Evolutionary conservation across 345 rosid species (phyloP).

Genomic region (Erysimum cheiranthoides): DNA sequence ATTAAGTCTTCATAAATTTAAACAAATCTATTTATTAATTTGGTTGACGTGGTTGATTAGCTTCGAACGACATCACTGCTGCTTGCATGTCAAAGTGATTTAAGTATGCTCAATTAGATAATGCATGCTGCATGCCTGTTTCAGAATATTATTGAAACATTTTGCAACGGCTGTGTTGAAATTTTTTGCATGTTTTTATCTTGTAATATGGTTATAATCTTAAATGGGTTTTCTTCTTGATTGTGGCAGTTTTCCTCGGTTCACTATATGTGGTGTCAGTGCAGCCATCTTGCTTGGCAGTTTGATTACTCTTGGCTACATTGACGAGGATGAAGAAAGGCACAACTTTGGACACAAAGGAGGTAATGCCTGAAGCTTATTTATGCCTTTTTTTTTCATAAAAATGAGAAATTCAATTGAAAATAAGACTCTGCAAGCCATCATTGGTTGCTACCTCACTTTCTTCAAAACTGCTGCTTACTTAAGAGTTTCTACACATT

Average conservation of each 20-base stretch:
- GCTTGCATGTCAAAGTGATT: slow-evolving; percentile 4
- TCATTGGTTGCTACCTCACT: neutral
- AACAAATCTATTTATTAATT: slow-evolving; percentile 11
- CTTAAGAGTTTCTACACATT: slow-evolving; percentile 10
- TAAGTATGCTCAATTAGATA: slow-evolving; percentile 2
- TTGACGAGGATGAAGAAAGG: slow-evolving; percentile 66
- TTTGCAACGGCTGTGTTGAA: neutral
- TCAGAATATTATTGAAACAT: neutral
- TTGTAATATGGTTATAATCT: slow-evolving; percentile 15
- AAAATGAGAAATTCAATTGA: slow-evolving; percentile 5
- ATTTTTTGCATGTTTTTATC: slow-evolving; percentile 4
- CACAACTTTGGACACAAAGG: slow-evolving; percentile 72
- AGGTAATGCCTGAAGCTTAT: slow-evolving; percentile 50
- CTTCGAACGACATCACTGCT: neutral
- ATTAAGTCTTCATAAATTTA: neutral
- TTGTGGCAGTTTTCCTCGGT: slow-evolving; percentile 53
- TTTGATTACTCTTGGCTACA: slow-evolving; percentile 61
- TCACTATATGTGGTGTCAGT: slow-evolving; percentile 53
- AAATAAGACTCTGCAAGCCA: slow-evolving; percentile 4
- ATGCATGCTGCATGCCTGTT: neutral
- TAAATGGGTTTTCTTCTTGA: slow-evolving; percentile 1
- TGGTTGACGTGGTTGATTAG: slow-evolving; percentile 17
- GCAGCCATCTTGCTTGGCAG: slow-evolving; percentile 62
- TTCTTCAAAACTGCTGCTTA: neutral
- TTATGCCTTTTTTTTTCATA: slow-evolving; percentile 3